Base-by-base conservation (phyloP, 371 early-diverging fungal species). In the Mucor plumbeus region DNA sequence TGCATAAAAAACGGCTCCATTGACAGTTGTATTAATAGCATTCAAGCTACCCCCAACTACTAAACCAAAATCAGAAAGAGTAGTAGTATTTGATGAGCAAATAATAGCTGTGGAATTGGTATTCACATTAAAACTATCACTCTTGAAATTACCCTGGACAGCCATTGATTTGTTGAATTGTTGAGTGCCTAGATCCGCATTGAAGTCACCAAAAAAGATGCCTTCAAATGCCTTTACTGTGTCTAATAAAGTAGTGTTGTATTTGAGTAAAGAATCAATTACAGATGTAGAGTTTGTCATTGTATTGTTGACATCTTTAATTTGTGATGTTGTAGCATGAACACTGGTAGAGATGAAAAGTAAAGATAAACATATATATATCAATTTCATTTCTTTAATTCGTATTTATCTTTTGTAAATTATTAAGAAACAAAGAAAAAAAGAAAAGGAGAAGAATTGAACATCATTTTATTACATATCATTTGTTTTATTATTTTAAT, bases 201-300 rank as follows among this genome's bases (percentile, higher is more conserved):
- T 26, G 38, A 65, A 65, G 34, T 50, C 39, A n/a, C 60, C 66
- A 53, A 65, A 65, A 13, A 65, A 50, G 13, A 65, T 59, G 39
- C 34, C 59, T 33, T 65, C 26, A 47, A 50, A 65, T 26, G 44
- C 40, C 1, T 60, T 41, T 15, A 60, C 44, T 10, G 43, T 35
- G 7, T n/a, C 44, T 17, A 44, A 7, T 7, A 17, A 6, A 7
- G 44, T 17, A n/a, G 44, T n/a, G n/a, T 44, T 44, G 15, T n/a
- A 44, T 1, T 17, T 44, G n/a, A 44, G 0, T n/a, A 44, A 44
- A 15, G 44, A n/a, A n/a, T 44, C n/a, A 4, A 44, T 44, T 3
- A 26, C 26, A 26, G 26, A 26, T 26, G 26, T 26, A 26, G 26
- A 26, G 44, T 7, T 44, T 15, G n/a, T 6, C n/a, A n/a, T 15